phyloP scores from a whole-genome alignment of 2,329 filamentous ascomycete genomes.

The Pseudomassariella vexata region DNA sequence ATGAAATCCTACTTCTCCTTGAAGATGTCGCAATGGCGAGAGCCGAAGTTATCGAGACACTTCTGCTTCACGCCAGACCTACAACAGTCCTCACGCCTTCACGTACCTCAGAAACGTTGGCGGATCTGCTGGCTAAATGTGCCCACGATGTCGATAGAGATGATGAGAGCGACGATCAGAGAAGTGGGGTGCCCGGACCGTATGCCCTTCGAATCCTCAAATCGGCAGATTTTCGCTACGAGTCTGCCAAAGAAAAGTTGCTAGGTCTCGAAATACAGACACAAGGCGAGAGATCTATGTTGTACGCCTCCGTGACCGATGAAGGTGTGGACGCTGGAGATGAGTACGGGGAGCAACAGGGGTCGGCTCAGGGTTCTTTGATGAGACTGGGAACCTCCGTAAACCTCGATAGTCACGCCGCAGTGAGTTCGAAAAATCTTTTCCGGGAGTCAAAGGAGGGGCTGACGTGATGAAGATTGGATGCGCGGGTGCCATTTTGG shows the following conservation, averaged over 20 bases:
- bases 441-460: too few relatives aligned
- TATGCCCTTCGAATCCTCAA: slow-evolving; percentile 61
- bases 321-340: slow-evolving; percentile 28
- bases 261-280: slow-evolving; percentile 49
- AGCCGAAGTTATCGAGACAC: slow-evolving; percentile 61
- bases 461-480: slow-evolving; percentile 47
- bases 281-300: slow-evolving; percentile 44
- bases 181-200: slow-evolving; percentile 30
- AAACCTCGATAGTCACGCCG: slow-evolving; percentile 67
- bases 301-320: slow-evolving; percentile 54
- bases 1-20: slow-evolving; percentile 68
- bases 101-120: slow-evolving; percentile 36
- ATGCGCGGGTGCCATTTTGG: slow-evolving; percentile 82
- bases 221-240: slow-evolving; percentile 66
- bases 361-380: slow-evolving; percentile 55
- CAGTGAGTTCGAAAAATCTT: slow-evolving; percentile 48
- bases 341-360: slow-evolving; percentile 31
- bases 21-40: slow-evolving; percentile 68
- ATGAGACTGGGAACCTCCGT: slow-evolving; percentile 66
- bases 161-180: not conserved
- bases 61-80: slow-evolving; percentile 49
- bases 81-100: slow-evolving; percentile 49
- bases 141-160: slow-evolving; percentile 25
- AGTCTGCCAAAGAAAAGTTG: slow-evolving; percentile 61
- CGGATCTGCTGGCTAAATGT: slow-evolving; percentile 26